Percentiles rank a stretch among this genome's conserved stretches.
Evolutionary conservation across 495 filamentous ascomycete species (phyloP).

Genomic region (Rostrohypoxylon terebratum): DNA sequence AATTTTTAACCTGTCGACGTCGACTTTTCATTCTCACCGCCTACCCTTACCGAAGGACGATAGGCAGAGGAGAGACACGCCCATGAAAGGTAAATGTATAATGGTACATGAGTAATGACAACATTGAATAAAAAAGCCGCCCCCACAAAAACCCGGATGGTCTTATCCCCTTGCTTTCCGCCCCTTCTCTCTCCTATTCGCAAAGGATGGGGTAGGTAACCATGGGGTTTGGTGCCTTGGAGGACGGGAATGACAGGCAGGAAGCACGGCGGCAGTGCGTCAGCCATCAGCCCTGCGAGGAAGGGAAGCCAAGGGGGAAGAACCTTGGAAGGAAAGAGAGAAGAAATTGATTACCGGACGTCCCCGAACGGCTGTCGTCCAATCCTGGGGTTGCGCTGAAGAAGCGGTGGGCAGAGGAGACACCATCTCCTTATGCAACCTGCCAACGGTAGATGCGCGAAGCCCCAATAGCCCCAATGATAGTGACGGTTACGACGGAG

Average conservation of each 20-base stretch:
- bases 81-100: constrained; percentile 8
- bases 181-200: constrained; percentile 1
- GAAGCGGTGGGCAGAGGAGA: constrained; percentile 39
- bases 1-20: constrained; percentile 9
- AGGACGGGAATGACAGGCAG: constrained; percentile 41
- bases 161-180: background rate
- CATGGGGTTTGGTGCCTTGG: constrained; percentile 15
- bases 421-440: constrained; percentile 41
- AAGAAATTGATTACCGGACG: constrained; percentile 39
- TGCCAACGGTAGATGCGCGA: constrained; percentile 41
- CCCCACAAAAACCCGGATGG: constrained; percentile 25
- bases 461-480: constrained; percentile 44
- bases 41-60: constrained; percentile 1
- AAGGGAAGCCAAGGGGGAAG: constrained; percentile 13
- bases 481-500: constrained; percentile 9
- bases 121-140: constrained; percentile 20
- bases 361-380: constrained; percentile 42
- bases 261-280: constrained; percentile 35
- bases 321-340: constrained; percentile 8
- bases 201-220: constrained; percentile 19
- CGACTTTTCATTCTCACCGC: constrained; percentile 37
- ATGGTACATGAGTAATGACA: constrained; percentile 10
- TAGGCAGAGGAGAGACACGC: constrained; percentile 6
- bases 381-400: constrained; percentile 44
- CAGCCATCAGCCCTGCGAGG: constrained; percentile 45